Percentiles rank a stretch among this genome's conserved stretches.
Conservation (phyloP, 495 filamentous ascomycete genomes). For the Cercophora samala region DNA sequence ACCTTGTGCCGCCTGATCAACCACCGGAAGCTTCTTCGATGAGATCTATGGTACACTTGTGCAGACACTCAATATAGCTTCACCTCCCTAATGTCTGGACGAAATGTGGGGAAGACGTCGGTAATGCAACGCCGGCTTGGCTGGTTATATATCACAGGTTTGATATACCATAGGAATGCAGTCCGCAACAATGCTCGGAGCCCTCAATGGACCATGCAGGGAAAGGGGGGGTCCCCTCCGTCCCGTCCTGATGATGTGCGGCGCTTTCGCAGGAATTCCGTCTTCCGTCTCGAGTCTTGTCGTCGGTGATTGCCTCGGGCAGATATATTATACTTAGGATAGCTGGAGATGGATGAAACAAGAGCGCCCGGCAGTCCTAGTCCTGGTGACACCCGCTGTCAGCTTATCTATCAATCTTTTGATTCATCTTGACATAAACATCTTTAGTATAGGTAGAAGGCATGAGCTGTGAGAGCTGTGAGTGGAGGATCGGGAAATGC, state of each 20-base stretch:
- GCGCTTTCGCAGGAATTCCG: neutral
- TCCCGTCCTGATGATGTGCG: neutral
- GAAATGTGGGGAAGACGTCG: conserved; percentile 2
- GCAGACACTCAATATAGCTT: neutral
- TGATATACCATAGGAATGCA: neutral
- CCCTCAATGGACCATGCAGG: neutral
- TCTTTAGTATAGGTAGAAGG: too few relatives aligned
- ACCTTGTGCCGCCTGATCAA: neutral
- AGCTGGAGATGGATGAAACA: too few relatives aligned
- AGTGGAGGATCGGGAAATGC: neutral
- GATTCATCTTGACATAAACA: neutral
- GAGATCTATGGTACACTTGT: too few relatives aligned
- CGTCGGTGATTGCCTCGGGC: neutral
- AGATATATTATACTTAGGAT: too few relatives aligned
- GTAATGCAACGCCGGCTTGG: conserved; percentile 8
- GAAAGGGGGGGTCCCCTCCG: neutral
- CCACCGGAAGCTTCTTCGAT: neutral
- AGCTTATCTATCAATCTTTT: neutral
- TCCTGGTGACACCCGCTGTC: neutral
- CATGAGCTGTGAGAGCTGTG: too few relatives aligned
- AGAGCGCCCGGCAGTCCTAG: too few relatives aligned
- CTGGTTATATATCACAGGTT: too few relatives aligned
- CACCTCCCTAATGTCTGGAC: neutral
- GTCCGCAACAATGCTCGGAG: too few relatives aligned
- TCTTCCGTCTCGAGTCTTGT: neutral